Evolutionary conservation across 306 rosid genomes (phyloP), one percentile per base, ranked within the genome.

Genomic region (Gleditsia sinensis): DNA sequence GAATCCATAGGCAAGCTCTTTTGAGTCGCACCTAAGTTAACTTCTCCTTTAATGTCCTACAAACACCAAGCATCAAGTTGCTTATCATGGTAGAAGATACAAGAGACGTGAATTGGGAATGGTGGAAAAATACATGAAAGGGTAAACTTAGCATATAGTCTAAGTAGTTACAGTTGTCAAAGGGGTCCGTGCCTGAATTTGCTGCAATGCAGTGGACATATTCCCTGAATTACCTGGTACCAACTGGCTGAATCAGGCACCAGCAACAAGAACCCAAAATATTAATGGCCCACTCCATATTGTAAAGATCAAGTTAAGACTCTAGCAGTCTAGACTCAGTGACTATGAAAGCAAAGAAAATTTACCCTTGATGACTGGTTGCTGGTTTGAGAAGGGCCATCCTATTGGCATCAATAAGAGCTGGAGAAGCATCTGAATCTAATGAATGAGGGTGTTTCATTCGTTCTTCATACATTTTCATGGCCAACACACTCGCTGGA

Each of bases 401-500:
- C 81, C 92, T 91, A 48, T 82, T 82, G 42, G 98, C 82, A 83
- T 93, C 96, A 28, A 84, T 79, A 50, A 83, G 89, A 67, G 91
- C 84, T 62, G 83, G 88, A 79, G 97, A 82, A 69, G 96, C 66
- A 57, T 86, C 96, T 64, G 97, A 84, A 66, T 91, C 96, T 81
- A 89, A 83, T 78, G 86, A 67, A 82, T 88, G 89, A 37, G 98
- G 85, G 61, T 91, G 87, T 78, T 86, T 91, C 92, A 91, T 82
- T 30, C 96, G 93, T 21, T 93, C 98, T 69, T 89, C 97, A 36
- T 86, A 91, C 89, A 91, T 88, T 83, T 91, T 93, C 81, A 91
- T 85, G 45, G 97, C 91, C 87, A 91, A 51, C 32, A 86, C 87
- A 82, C 84, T 93, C 3, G 96, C 88, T 45, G 91, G 83, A 48